Conservation (phyloP, 257 asterid genomes). For the Asclepias syriaca region DNA sequence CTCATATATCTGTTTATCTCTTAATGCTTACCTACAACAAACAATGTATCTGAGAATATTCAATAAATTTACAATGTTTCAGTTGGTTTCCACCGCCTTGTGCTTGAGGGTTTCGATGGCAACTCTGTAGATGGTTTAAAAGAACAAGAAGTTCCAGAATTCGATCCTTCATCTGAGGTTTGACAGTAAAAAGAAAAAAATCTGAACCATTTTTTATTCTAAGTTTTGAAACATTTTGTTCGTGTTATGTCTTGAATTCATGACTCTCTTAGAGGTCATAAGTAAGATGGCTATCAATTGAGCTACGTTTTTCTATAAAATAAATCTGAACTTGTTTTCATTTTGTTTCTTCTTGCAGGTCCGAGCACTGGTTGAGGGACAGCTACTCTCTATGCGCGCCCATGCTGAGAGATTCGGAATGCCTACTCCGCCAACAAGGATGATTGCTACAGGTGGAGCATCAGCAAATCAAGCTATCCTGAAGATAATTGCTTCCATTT, state of each 20-base stretch:
- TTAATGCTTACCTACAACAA: slow-evolving; percentile 8
- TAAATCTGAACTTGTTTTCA: too few species aligned
- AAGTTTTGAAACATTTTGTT: too few species aligned
- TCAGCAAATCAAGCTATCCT: slow-evolving; percentile 63
- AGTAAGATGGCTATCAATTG: too few species aligned
- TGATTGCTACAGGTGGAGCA: slow-evolving; percentile 98
- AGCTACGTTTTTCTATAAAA: too few species aligned
- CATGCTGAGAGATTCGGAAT: slow-evolving; percentile 90
- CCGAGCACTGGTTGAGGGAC: slow-evolving; percentile 88
- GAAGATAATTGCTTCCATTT: slow-evolving; percentile 55
- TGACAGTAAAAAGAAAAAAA: not conserved
- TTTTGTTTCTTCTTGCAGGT: slow-evolving; percentile 30
- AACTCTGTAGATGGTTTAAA: slow-evolving; percentile 48
- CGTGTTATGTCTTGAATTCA: too few species aligned
- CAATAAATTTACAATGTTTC: slow-evolving; percentile 12
- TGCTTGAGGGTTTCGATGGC: slow-evolving; percentile 56
- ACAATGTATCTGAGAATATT: not conserved
- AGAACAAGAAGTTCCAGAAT: slow-evolving; percentile 54
- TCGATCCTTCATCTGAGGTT: slow-evolving; percentile 84
- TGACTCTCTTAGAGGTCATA: too few species aligned
- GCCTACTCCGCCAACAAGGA: slow-evolving; percentile 89
- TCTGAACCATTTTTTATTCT: too few species aligned
- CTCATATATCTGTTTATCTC: not conserved
- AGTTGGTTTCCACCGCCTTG: slow-evolving; percentile 80
- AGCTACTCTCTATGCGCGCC: slow-evolving; percentile 79